Evolutionary conservation across 176 grass and related monocot genomes (phyloP).

Genomic region (Bolboschoenus planiculmis): DNA sequence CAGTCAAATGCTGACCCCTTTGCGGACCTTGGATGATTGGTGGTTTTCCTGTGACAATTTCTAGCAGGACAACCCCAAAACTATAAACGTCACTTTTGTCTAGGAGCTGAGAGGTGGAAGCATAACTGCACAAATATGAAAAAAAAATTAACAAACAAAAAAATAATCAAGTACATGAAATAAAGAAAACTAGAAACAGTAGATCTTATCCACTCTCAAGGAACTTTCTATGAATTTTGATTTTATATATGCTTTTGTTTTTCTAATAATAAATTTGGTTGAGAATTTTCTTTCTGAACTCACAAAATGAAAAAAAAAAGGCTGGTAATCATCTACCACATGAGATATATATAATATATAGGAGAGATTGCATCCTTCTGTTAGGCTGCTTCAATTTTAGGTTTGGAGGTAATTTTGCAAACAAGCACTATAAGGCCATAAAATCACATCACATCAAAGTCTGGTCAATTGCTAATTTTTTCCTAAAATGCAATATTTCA

Average conservation of each 20-base stretch:
- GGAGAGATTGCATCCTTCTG: not conserved
- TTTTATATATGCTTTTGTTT: slow-evolving; percentile 6
- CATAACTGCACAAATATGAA: slow-evolving; percentile 27
- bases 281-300: not conserved
- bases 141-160: not conserved
- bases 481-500: not conserved
- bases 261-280: not conserved
- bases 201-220: not conserved
- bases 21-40: not conserved
- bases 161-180: not conserved
- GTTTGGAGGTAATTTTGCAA: not conserved
- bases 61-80: slow-evolving; percentile 39
- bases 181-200: not conserved
- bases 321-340: not conserved
- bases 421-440: not conserved
- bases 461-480: not conserved
- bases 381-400: not conserved
- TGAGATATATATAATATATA: not conserved
- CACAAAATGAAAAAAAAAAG: not conserved
- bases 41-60: slow-evolving; percentile 30
- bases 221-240: not conserved
- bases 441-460: too few species aligned
- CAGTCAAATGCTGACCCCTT: not conserved
- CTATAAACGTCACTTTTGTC: slow-evolving; percentile 50
- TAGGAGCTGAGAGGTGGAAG: slow-evolving; percentile 19